Percentiles rank a stretch among this genome's conserved stretches.
phyloP scores from a whole-genome alignment of 768 basidiomycete species.

The Daedaleopsis sinensis region DNA sequence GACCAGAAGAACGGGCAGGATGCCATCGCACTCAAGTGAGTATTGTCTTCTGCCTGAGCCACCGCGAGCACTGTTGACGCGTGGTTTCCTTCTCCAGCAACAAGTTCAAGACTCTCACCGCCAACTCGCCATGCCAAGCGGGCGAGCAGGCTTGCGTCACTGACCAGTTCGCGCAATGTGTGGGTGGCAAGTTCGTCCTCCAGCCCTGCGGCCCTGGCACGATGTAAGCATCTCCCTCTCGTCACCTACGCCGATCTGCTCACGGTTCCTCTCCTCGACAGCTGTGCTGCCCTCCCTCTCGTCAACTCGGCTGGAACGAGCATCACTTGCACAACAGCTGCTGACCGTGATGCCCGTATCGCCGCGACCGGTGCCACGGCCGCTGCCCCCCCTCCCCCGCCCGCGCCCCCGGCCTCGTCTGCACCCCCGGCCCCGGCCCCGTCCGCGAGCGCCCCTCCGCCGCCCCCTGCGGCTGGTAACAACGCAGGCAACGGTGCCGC shows the following conservation, averaged over 20 bases:
- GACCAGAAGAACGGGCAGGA: slow-evolving; percentile 32
- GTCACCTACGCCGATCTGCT: slow-evolving; percentile 16
- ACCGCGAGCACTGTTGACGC: too few species aligned
- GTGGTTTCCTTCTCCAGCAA: slow-evolving; percentile 13
- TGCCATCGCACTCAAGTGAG: slow-evolving; percentile 33
- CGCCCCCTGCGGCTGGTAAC: slow-evolving; percentile 6
- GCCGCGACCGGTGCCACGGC: slow-evolving; percentile 35
- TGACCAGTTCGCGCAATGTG: slow-evolving; percentile 58
- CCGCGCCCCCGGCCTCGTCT: too few species aligned
- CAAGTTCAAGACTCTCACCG: slow-evolving; percentile 52
- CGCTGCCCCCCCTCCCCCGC: slow-evolving; percentile 12
- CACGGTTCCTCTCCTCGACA: slow-evolving; percentile 35
- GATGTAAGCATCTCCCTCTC: slow-evolving; percentile 20
- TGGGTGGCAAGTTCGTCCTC: slow-evolving; percentile 42
- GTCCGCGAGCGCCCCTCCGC: slow-evolving; percentile 12
- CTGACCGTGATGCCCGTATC: slow-evolving; percentile 41
- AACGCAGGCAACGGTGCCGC: background rate
- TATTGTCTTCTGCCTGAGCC: background rate
- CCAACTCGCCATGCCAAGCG: slow-evolving; percentile 47
- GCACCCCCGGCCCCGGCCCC: slow-evolving; percentile 14
- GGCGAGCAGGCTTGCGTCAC: slow-evolving; percentile 52
- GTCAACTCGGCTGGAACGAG: slow-evolving; percentile 51
- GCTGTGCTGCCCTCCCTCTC: slow-evolving; percentile 52
- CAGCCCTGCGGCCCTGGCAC: slow-evolving; percentile 27
- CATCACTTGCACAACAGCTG: slow-evolving; percentile 53